A percentile compares a stretch with the other conserved stretches of the same genome.
Evolutionary conservation across 2,329 filamentous ascomycete genomes (phyloP).

Genomic region (Dothideomycetes sp.): DNA sequence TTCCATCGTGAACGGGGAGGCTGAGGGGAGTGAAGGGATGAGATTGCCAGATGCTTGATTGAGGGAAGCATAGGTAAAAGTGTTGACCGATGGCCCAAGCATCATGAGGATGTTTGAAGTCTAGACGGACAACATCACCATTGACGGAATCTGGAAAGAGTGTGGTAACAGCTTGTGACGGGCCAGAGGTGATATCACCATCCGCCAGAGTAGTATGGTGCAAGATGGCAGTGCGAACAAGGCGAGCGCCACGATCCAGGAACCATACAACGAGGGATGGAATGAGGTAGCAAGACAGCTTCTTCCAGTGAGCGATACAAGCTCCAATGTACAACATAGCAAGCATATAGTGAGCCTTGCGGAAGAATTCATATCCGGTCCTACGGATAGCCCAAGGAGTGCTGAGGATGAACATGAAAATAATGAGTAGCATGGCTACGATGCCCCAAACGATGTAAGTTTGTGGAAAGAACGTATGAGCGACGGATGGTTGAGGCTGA

Average conservation of each 20-base stretch:
- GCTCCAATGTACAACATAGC: conserved; percentile 67
- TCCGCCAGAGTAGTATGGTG: conserved; percentile 45
- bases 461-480: conserved; percentile 49
- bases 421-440: conserved; percentile 56
- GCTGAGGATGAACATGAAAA: conserved; percentile 52
- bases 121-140: conserved; percentile 56
- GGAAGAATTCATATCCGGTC: conserved; percentile 70
- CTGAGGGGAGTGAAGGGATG: conserved; percentile 61
- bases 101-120: conserved; percentile 53
- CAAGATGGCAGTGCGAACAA: conserved; percentile 49
- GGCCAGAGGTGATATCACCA: conserved; percentile 49
- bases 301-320: conserved; percentile 65
- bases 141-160: conserved; percentile 45
- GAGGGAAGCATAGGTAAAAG: conserved; percentile 60
- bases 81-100: conserved; percentile 59
- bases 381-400: conserved; percentile 50
- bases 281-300: conserved; percentile 59
- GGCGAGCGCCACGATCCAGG: conserved; percentile 52
- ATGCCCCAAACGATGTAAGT: conserved; percentile 65
- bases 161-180: conserved; percentile 48
- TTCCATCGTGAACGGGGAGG: conserved; percentile 31
- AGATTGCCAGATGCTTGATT: conserved; percentile 60
- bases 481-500: conserved; percentile 58
- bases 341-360: conserved; percentile 63
- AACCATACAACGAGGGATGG: conserved; percentile 57